phyloP scores from a whole-genome alignment of 257 asterid genomes.

The Solanum appendiculatum region DNA sequence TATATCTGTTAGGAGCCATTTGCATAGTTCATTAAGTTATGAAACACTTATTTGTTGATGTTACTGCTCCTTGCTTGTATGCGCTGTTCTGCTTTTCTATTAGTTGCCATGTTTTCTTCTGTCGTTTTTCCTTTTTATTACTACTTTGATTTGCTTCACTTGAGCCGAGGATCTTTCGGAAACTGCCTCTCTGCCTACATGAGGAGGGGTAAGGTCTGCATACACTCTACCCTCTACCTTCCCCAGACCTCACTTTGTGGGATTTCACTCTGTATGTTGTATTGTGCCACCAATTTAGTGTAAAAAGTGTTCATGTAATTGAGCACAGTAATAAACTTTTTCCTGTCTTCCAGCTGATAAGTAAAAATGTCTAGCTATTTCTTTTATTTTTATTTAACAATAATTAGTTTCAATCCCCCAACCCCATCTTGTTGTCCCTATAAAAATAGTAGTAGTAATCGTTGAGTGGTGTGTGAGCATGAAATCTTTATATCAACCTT shows the following conservation, averaged over 20 bases:
- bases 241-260: background rate
- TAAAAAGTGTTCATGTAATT: background rate
- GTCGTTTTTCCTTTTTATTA: background rate
- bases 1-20: background rate
- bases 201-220: background rate
- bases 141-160: background rate
- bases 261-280: background rate
- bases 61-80: background rate
- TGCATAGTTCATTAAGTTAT: background rate
- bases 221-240: background rate
- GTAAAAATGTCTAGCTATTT: background rate
- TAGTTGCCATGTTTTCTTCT: background rate
- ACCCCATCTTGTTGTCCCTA: background rate
- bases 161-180: background rate
- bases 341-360: background rate
- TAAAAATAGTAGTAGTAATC: background rate
- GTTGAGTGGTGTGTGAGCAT: background rate
- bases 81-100: background rate
- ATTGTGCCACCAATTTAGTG: background rate
- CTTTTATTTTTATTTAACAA: background rate
- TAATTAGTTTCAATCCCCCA: background rate
- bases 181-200: background rate
- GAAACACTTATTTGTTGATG: background rate
- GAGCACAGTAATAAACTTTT: background rate
- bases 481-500: background rate